These are phyloP conservation scores for Jackrogersella minutella DNA, from an alignment of 495 filamentous ascomycete genomes.

Conservation along the genomic window DNA sequence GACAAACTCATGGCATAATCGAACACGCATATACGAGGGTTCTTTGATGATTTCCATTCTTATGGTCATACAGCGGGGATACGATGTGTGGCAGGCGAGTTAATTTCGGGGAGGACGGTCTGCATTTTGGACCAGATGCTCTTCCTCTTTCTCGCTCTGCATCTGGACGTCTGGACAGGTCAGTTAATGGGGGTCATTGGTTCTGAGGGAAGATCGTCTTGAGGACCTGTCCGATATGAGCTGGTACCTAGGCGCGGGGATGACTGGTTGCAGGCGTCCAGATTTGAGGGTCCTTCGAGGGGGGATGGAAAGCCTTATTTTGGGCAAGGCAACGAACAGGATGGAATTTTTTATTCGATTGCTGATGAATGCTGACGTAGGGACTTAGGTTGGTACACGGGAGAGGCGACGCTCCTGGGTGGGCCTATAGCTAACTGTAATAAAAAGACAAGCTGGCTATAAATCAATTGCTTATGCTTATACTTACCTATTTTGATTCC, in stretches of 20 bases:
- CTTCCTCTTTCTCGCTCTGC: constrained; percentile 4
- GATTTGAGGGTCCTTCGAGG: background rate
- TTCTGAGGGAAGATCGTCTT: constrained; percentile 1
- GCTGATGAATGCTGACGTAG: background rate
- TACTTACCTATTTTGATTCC: background rate
- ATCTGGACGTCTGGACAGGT: constrained; percentile 14
- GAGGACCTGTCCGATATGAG: background rate
- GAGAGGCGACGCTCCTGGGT: constrained; percentile 1
- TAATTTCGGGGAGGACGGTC: background rate
- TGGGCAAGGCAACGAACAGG: background rate
- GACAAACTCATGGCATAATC: constrained; percentile 1
- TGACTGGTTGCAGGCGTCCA: background rate
- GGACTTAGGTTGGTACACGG: background rate
- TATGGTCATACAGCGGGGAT: constrained; percentile 3
- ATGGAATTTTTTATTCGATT: background rate
- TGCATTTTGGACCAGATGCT: constrained; percentile 24
- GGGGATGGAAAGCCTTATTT: constrained; percentile 5
- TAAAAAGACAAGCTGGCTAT: background rate
- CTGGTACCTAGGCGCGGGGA: background rate
- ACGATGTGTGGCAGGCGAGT: background rate
- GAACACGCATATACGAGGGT: constrained; percentile 1
- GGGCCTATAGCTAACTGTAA: constrained; percentile 2
- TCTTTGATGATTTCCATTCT: constrained; percentile 7
- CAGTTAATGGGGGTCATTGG: constrained; percentile 16
- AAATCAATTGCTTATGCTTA: background rate